Conservation (phyloP, 306 rosid species). For the Vigna nakashimae region DNA sequence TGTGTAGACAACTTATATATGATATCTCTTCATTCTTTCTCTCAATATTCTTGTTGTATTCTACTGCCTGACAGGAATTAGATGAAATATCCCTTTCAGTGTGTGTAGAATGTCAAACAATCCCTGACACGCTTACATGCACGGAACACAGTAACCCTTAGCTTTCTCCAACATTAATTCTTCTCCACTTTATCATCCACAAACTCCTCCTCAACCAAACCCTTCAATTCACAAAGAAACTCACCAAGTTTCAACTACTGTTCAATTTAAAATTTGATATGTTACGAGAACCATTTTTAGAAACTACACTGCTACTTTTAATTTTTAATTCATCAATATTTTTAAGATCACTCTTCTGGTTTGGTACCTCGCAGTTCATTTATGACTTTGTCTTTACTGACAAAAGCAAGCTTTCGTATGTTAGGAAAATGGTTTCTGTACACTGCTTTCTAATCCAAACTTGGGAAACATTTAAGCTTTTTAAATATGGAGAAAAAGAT, state of each 20-base stretch:
- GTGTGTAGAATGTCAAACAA: constrained; percentile 16
- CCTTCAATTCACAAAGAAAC: background rate
- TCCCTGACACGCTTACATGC: constrained; percentile 4
- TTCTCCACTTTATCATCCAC: constrained; percentile 1
- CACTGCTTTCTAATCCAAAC: too few species aligned
- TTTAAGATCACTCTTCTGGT: too few species aligned
- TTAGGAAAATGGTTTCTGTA: too few species aligned
- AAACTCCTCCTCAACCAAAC: constrained; percentile 17
- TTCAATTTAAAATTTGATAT: background rate
- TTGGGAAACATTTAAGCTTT: too few species aligned
- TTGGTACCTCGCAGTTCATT: too few species aligned
- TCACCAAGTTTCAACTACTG: background rate
- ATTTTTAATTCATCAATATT: too few species aligned
- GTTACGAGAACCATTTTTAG: too few species aligned
- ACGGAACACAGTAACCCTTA: background rate
- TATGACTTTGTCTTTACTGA: too few species aligned
- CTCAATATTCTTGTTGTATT: background rate
- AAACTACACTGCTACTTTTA: too few species aligned
- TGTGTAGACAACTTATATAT: constrained; percentile 27
- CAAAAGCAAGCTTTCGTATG: too few species aligned
- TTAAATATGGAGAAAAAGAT: too few species aligned
- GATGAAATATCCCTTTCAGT: constrained; percentile 30
- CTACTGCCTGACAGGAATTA: background rate
- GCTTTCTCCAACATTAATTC: background rate
- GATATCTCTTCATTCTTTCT: constrained; percentile 26